Evolutionary conservation across 352 stramenopile genomes (phyloP).

Genomic region (Globisporangium sylvaticum): DNA sequence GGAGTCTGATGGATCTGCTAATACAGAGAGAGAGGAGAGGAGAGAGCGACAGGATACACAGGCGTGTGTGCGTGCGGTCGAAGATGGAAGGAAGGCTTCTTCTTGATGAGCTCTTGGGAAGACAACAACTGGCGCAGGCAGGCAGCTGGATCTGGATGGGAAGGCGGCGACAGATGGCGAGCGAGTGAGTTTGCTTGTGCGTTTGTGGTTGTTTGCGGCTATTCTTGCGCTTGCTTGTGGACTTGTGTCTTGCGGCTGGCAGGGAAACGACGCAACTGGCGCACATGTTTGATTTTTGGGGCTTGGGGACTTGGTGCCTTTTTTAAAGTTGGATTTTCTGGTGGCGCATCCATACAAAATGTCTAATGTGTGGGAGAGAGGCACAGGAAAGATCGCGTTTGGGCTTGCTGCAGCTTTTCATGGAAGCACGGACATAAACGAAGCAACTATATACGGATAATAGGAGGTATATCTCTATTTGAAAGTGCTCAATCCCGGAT

Average conservation of each 20-base stretch:
- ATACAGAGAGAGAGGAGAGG: no score
- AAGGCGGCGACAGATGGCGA: neutral
- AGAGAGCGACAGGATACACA: neutral
- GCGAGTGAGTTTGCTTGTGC: neutral
- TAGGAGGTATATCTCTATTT: neutral
- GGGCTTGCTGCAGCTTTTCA: constrained; percentile 1
- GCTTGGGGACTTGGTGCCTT: neutral
- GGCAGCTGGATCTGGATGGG: neutral
- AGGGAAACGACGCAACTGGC: neutral
- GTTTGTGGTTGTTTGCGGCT: neutral
- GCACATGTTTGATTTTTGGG: neutral
- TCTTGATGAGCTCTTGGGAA: neutral
- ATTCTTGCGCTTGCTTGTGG: neutral
- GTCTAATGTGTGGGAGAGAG: constrained; percentile 2
- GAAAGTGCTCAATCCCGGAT: no score
- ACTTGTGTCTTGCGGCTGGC: neutral
- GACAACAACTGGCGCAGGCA: neutral
- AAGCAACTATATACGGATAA: neutral
- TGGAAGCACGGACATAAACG: neutral
- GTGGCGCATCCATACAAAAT: neutral
- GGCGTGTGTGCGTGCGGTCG: neutral
- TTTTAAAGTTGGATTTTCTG: constrained; percentile 3
- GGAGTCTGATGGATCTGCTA: neutral
- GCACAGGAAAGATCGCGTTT: neutral
- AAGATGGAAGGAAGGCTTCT: constrained; percentile 1